These are phyloP conservation scores for Cladophialophora carrionii DNA, from an alignment of 2,329 filamentous ascomycete species.

Conservation along the genomic window DNA sequence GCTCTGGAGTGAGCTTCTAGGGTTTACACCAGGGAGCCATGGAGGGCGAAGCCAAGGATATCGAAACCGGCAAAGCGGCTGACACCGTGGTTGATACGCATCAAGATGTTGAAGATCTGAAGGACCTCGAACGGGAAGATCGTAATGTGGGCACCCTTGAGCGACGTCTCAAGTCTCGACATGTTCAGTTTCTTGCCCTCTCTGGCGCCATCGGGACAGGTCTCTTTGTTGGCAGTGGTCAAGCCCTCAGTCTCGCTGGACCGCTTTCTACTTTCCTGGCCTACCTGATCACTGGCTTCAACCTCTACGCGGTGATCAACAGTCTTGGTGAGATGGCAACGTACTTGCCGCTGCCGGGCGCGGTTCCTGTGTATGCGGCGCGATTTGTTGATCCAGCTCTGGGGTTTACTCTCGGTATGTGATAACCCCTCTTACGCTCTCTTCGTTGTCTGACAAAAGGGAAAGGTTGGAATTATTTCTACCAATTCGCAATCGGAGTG, in stretches of 20 bases:
- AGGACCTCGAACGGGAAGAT: constrained; percentile 22
- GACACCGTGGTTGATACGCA: constrained; percentile 12
- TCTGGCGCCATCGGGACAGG: constrained; percentile 62
- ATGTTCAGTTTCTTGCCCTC: constrained; percentile 42
- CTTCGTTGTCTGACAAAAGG: too few relatives aligned
- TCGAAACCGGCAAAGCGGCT: constrained; percentile 15
- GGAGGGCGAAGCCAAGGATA: constrained; percentile 22
- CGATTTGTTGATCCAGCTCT: constrained; percentile 62
- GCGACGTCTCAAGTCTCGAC: constrained; percentile 40
- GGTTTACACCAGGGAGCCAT: neutral
- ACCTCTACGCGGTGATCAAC: constrained; percentile 51
- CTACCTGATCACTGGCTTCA: constrained; percentile 46
- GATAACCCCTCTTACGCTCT: too few relatives aligned
- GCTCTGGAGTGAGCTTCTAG: neutral
- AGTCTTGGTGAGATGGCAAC: constrained; percentile 61
- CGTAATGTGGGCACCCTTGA: constrained; percentile 28
- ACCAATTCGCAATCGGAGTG: constrained; percentile 53
- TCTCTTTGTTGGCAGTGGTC: constrained; percentile 81
- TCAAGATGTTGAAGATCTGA: constrained; percentile 21
- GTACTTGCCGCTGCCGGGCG: constrained; percentile 60
- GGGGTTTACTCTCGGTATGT: constrained; percentile 52
- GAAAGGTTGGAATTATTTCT: constrained; percentile 45
- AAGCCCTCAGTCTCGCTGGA: constrained; percentile 69
- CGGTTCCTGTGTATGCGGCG: constrained; percentile 54
- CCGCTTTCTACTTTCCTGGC: constrained; percentile 50